Evolutionary conservation across 306 rosid genomes (phyloP).

Genomic region (Lathyrus sativus): DNA sequence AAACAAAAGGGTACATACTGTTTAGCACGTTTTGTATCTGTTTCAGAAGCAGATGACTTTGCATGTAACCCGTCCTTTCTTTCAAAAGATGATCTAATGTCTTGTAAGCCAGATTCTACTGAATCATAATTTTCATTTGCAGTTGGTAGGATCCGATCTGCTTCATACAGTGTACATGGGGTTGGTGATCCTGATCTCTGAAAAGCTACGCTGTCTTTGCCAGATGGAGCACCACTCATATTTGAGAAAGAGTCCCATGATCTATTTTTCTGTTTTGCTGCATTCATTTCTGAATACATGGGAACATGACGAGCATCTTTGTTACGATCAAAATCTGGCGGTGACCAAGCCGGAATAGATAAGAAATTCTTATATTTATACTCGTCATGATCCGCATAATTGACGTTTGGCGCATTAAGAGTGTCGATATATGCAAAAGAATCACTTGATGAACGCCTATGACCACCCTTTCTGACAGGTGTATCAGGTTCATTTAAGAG

Average conservation of each 20-base stretch:
- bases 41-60: constrained; percentile 67
- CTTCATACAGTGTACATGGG: constrained; percentile 62
- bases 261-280: constrained; percentile 67
- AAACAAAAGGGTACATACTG: constrained; percentile 63
- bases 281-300: constrained; percentile 57
- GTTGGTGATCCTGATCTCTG: constrained; percentile 59
- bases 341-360: constrained; percentile 67
- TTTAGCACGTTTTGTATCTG: constrained; percentile 95
- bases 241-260: constrained; percentile 76
- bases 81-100: constrained; percentile 59
- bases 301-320: constrained; percentile 74
- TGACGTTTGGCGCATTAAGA: constrained; percentile 50
- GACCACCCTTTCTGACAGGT: constrained; percentile 89
- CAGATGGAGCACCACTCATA: constrained; percentile 55
- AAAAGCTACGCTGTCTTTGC: constrained; percentile 56
- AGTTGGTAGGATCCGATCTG: constrained; percentile 60
- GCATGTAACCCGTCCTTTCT: constrained; percentile 67
- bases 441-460: constrained; percentile 98
- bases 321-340: constrained; percentile 77
- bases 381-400: constrained; percentile 63
- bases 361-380: constrained; percentile 56
- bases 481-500: constrained; percentile 98
- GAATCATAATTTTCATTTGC: constrained; percentile 59
- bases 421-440: constrained; percentile 86
- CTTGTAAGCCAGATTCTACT: constrained; percentile 63